Percentiles rank a stretch among this genome's conserved stretches.
These are phyloP conservation scores for Syzygium aqueum DNA, from an alignment of 345 rosid genomes.

Conservation along the genomic window DNA sequence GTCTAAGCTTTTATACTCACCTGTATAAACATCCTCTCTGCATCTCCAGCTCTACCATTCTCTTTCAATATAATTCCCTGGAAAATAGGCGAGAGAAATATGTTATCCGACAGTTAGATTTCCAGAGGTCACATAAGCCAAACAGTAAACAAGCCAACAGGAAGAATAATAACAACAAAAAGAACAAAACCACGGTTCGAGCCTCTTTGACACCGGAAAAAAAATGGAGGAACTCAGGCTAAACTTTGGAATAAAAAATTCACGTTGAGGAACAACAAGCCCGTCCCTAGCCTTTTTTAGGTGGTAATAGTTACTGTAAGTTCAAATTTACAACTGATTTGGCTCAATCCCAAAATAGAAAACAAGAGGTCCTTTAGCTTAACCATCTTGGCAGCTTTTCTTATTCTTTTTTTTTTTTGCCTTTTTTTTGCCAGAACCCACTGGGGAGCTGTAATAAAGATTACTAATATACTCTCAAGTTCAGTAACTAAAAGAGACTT, in stretches of 20 bases:
- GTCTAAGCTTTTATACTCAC: constrained; percentile 28
- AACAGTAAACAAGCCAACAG: not conserved
- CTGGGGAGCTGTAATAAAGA: not conserved
- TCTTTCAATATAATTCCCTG: constrained; percentile 90
- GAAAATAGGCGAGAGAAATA: not conserved
- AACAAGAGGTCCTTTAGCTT: not conserved
- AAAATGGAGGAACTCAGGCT: not conserved
- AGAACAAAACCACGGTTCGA: not conserved
- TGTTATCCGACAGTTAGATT: not conserved
- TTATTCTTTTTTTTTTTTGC: not conserved
- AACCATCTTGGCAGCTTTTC: not conserved
- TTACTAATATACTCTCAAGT: not conserved
- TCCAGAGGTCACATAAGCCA: not conserved
- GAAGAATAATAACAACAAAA: not conserved
- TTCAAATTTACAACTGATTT: not conserved
- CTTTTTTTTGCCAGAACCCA: not conserved
- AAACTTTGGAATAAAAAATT: not conserved
- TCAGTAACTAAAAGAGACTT: not conserved
- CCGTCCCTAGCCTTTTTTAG: not conserved
- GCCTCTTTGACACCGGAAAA: not conserved
- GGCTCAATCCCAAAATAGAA: not conserved
- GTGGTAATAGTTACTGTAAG: not conserved
- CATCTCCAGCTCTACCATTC: constrained; percentile 74
- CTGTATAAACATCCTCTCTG: constrained; percentile 98
- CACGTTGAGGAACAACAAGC: not conserved